Base-by-base conservation (phyloP, 2,329 filamentous ascomycete species). In the Mycosphaerelloides madeirae region DNA sequence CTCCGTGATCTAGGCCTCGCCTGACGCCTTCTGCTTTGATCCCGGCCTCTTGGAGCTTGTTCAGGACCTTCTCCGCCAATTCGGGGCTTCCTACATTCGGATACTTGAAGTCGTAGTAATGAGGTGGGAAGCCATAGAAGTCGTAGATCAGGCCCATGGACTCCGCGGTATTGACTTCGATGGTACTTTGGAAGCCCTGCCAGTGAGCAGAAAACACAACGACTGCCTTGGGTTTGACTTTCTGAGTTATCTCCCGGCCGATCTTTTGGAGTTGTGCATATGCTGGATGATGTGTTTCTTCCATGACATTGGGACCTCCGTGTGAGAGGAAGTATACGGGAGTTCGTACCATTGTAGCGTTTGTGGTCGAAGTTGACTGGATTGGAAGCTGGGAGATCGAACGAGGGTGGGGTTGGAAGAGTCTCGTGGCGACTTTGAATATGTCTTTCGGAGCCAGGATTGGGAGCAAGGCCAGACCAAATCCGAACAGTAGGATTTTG, bases 151-250 rank as follows among this genome's bases (percentile, higher is more conserved):
- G 60, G 45, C 82, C 77, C 3, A 76, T 80, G n/a, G 73, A 67
- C 44, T 79, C 79, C 3, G 77, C 80, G 7, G 76, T 78, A 62
- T 87, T 87, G 54, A 87, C 74, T 56, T 83, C 70, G 49, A 87
- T 76, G 3, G 68, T 72, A 54, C 75, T 68, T 31, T 66, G 65
- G 60, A 67, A 35, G 6, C 75, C 80, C 66, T 86, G 81, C 85
- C 85, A 89, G 64, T 90, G 85, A 1, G 84, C 85, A 1, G 84
- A 87, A 61, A 90, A 83, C 19, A 88, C 81, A 1, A 89, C 79
- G 13, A 89, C 75, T 2, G 84, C 85, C 50, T 78, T 81, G 1
- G 85, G 85, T 56, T 81, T 83, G 33, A 87, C 78, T 49, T 79
- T 77, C 20, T 76, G 70, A 0, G 83, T 87, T 60, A 89, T 87